A percentile compares a stretch with the other conserved stretches of the same genome.
phyloP scores from a whole-genome alignment of 441 rosid genomes.

The Corymbia citriodora region DNA sequence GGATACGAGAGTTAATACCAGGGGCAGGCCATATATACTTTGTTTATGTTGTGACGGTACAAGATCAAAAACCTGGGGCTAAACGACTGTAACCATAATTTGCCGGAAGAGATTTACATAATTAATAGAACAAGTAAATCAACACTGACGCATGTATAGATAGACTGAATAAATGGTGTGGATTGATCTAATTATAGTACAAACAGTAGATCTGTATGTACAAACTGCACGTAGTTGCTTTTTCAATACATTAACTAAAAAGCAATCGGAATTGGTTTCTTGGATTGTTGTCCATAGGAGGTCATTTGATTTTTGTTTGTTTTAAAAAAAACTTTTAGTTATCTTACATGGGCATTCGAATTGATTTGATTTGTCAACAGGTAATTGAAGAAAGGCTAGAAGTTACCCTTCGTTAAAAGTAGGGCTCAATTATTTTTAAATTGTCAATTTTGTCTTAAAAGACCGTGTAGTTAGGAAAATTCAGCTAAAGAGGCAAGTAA shows the following conservation, averaged over 20 bases:
- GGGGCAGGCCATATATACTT: neutral
- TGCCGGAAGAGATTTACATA: no score
- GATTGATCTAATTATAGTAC: neutral
- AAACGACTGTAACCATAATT: no score
- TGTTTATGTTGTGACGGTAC: neutral
- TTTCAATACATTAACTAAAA: neutral
- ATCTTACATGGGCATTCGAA: neutral
- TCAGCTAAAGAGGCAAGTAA: neutral
- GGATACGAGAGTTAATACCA: neutral
- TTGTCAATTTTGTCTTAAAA: neutral
- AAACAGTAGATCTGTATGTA: neutral
- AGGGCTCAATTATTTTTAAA: neutral
- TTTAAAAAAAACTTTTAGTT: neutral
- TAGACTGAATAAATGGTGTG: neutral
- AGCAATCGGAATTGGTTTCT: rapidly evolving
- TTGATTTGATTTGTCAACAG: neutral
- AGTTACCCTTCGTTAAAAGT: neutral
- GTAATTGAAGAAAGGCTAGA: neutral
- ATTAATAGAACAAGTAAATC: neutral
- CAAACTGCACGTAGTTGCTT: neutral
- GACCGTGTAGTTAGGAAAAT: neutral
- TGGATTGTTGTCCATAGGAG: neutral
- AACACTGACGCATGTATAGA: neutral
- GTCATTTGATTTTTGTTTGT: neutral
- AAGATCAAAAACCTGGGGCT: neutral